Evolutionary conservation across 2,329 filamentous ascomycete genomes (phyloP).

Genomic region (Berkeleyomyces rouxiae): DNA sequence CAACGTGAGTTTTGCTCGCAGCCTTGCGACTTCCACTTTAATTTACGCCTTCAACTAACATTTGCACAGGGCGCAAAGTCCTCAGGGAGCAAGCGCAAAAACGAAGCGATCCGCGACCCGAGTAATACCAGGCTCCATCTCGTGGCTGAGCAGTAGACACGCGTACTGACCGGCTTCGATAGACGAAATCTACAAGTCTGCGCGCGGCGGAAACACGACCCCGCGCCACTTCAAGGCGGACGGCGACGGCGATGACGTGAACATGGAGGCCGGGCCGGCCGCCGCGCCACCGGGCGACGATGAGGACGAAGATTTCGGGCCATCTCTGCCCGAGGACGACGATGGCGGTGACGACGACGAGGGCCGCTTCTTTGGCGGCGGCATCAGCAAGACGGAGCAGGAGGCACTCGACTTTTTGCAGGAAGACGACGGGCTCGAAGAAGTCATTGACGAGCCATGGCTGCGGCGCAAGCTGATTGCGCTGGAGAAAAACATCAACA

Average conservation of each 20-base stretch:
- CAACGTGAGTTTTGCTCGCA: conserved; percentile 24
- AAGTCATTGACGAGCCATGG: conserved; percentile 74
- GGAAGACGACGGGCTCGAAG: conserved; percentile 30
- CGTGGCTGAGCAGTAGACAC: background rate
- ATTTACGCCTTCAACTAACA: background rate
- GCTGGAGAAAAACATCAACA: conserved; percentile 81
- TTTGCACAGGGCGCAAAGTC: conserved; percentile 4
- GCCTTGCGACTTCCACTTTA: background rate
- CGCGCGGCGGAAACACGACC: conserved; percentile 32
- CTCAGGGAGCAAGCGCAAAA: conserved; percentile 41
- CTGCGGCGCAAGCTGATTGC: conserved; percentile 62
- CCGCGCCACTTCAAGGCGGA: conserved; percentile 23
- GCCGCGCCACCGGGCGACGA: conserved; percentile 27
- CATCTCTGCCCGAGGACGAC: conserved; percentile 27
- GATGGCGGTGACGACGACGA: conserved; percentile 46
- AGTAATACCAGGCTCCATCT: conserved; percentile 28
- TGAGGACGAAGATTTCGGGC: conserved; percentile 33
- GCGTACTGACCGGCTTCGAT: background rate
- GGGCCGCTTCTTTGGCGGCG: conserved; percentile 88
- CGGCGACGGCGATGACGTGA: conserved; percentile 29
- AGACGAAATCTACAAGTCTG: conserved; percentile 50
- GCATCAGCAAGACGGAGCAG: conserved; percentile 64
- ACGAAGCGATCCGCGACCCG: conserved; percentile 44
- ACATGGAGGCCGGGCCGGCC: conserved; percentile 31
- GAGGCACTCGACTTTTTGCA: conserved; percentile 83